Evolutionary conservation across 306 rosid species (phyloP), one percentile per base, ranked within the genome.

Genomic region (Vigna trinervia): DNA sequence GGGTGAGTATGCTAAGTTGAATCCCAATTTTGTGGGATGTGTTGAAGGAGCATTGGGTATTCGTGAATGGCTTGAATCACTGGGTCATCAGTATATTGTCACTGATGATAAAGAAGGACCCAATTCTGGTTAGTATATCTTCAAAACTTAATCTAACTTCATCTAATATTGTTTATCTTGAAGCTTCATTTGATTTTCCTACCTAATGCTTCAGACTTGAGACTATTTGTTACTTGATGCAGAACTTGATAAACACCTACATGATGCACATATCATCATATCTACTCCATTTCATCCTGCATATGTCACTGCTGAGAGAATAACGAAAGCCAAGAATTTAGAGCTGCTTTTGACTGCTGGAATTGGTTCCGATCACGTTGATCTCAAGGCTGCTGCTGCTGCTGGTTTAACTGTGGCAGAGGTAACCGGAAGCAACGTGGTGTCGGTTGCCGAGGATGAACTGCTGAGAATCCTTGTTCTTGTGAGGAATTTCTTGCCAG

Each of bases 201-300:
- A 26, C 28, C 28, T 0, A 26, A 26, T 26, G 28, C 28, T 26
- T 26, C 28, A 26, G 0, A 26, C 28, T 26, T 2, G 2, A 2
- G 28, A 26, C 28, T 26, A 26, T 26, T 26, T 2, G 28, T 20
- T 80, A 63, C 61, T 0, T 73, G 54, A 13, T 78, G 60, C 89
- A 95, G 98, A 84, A 69, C 98, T 92, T 51, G 98, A 95, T 78
- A 92, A 89, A 68, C 98, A 95, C 76, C 86, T 95, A 77, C 89
- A 86, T 54, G 98, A 92, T 76, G 87, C 92, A 32, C 87, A 95
- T 74, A 97, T 95, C 77, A 93, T 95, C 77, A 95, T 95, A 71
- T 78, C 97, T 1, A 95, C 98, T 3, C 98, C 98, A 8, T 95
- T 95, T 88, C 98, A 95, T 72, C 98, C 97, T 15, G 98, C 98